Percentiles rank a stretch among this genome's conserved stretches.
Conservation (phyloP, 306 rosid species). For the Acacia confusa region DNA sequence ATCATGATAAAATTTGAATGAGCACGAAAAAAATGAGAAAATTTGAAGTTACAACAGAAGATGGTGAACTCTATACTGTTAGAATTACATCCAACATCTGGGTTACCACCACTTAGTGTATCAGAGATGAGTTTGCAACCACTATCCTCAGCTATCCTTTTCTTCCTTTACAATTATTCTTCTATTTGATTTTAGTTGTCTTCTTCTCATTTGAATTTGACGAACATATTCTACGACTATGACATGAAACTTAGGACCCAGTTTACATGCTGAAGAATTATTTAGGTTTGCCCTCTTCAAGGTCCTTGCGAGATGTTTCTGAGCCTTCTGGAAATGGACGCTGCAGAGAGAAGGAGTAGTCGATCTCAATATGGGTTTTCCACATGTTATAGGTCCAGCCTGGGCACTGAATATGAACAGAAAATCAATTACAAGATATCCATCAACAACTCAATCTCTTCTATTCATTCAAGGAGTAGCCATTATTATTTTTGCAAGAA, state of each 20-base stretch:
- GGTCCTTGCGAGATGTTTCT: constrained; percentile 54
- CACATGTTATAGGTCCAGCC: constrained; percentile 59
- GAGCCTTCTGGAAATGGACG: constrained; percentile 55
- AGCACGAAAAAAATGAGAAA: background rate
- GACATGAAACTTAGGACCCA: constrained; percentile 58
- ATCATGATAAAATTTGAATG: background rate
- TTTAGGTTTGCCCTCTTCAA: constrained; percentile 56
- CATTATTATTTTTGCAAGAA: background rate
- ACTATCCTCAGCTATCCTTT: constrained; percentile 26
- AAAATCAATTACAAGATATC: background rate
- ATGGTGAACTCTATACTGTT: background rate
- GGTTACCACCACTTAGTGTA: background rate
- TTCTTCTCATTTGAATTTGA: constrained; percentile 56
- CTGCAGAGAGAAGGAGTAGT: constrained; percentile 57
- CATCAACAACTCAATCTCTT: constrained; percentile 4
- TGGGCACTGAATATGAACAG: constrained; percentile 43
- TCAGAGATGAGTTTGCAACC: background rate
- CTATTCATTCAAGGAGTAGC: background rate
- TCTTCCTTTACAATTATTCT: constrained; percentile 37
- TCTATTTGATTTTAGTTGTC: constrained; percentile 31
- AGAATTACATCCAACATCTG: background rate
- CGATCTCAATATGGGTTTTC: constrained; percentile 69
- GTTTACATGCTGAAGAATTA: constrained; percentile 42
- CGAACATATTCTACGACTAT: constrained; percentile 42
- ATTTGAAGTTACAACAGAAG: background rate